Conservation (phyloP, 139 green algal genomes). For the Closterium sp. region DNA sequence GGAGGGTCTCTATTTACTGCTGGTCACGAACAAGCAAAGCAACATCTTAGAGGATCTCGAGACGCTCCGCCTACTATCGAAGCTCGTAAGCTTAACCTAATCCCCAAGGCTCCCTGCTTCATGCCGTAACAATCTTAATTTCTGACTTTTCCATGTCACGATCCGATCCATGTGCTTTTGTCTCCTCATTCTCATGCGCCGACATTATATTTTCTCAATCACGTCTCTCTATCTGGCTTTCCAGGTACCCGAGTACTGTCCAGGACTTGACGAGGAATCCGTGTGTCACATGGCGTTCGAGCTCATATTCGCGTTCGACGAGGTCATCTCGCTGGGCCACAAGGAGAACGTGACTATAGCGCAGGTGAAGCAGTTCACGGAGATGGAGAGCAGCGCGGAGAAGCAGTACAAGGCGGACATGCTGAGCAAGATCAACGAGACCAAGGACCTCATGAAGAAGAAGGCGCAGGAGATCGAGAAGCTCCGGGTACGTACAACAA, state of each 20-base stretch:
- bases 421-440: constrained; percentile 82
- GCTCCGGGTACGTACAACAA: constrained; percentile 66
- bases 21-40: constrained; percentile 96
- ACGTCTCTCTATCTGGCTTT: background rate
- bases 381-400: constrained; percentile 98
- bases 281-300: constrained; percentile 84
- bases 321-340: constrained; percentile 91
- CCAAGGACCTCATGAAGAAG: constrained; percentile 92
- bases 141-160: background rate
- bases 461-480: constrained; percentile 95
- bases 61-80: constrained; percentile 91
- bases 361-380: constrained; percentile 90
- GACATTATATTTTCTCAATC: background rate
- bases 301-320: constrained; percentile 99
- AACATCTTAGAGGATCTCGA: constrained; percentile 99
- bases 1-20: constrained; percentile 92
- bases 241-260: constrained; percentile 55
- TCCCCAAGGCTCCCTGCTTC: background rate
- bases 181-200: background rate
- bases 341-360: constrained; percentile 86
- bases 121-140: background rate
- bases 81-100: constrained; percentile 70
- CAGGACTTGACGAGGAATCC: constrained; percentile 76
- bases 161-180: background rate
- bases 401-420: constrained; percentile 99